Evolutionary conservation across 495 filamentous ascomycete species (phyloP).

Genomic region (Penicillium soppii): DNA sequence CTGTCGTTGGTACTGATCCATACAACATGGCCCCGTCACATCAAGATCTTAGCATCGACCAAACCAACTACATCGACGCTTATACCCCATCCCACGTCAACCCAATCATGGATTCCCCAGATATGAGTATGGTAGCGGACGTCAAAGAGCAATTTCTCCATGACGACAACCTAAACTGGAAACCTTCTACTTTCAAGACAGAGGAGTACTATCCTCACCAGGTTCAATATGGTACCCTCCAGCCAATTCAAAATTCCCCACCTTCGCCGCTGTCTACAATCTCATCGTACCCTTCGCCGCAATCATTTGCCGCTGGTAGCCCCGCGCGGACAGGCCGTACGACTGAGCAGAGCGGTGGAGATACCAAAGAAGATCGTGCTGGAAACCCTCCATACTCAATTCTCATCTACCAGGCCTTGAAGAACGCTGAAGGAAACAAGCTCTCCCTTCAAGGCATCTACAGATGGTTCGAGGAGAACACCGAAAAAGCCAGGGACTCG

Average conservation of each 20-base stretch:
- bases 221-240: neutral
- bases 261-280: constrained; percentile 23
- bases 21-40: neutral
- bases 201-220: neutral
- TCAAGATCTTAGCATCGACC: neutral
- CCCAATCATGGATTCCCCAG: neutral
- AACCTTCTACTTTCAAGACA: neutral
- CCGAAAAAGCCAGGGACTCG: constrained; percentile 64
- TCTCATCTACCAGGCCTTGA: constrained; percentile 76
- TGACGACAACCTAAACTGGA: neutral
- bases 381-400: constrained; percentile 73
- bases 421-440: constrained; percentile 57
- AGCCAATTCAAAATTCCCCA: constrained; percentile 7
- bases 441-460: constrained; percentile 89
- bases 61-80: neutral
- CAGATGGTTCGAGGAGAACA: constrained; percentile 82
- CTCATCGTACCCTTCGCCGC: constrained; percentile 22
- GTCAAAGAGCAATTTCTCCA: neutral
- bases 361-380: constrained; percentile 33
- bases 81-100: neutral
- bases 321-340: constrained; percentile 10
- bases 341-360: constrained; percentile 12
- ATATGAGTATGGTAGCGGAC: neutral
- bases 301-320: constrained; percentile 7
- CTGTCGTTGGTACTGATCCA: neutral